Evolutionary conservation across 2,329 filamentous ascomycete genomes (phyloP), one percentile per base, ranked within the genome.

Genomic region (Fusarium equiseti): DNA sequence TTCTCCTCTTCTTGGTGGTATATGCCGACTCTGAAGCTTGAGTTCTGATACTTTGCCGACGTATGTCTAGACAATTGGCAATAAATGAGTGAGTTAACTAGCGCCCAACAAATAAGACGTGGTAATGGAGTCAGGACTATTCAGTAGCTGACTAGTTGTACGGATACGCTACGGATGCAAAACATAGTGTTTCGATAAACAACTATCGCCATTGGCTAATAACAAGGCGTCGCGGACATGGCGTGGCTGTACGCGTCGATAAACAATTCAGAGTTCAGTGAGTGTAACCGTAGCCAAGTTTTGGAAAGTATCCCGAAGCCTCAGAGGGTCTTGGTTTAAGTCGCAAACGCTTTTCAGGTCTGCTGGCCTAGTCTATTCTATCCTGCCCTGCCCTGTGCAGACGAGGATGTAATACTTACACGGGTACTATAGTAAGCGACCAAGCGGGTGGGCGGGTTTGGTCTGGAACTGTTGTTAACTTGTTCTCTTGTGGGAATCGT

Each of bases 251-350:
- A 66, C 49, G 51, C 31, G 60, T 44, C 50, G 65, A 70, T 71
- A 70, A 72, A 56, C 65, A 70, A 63, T 58, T 70, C 56, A 72
- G 53, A 69, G 59, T 70, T 60, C 31, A 35, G 32, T 49, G 24
- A 66, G 44, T 63, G 54, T 32, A 59, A 62, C 59, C 31, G 52
- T 70, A 50, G 43, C 56, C 65, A 72, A 42, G 53, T 63, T 63
- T 59, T 51, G 53, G 32, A 50, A 61, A 52, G 48, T 53, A 65
- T 52, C 27, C 29, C 43, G 38, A 50, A 62, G 58, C 43, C 63
- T 45, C 51, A 24, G 43, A 68, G 46, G 27, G 63, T 44, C 54
- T 71, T 64, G 58, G 29, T 58, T 54, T 55, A 50, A 49, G 63
- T 71, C 27, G 54, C 51, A 70, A 44, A 49, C 49, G 45, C 27